These are phyloP conservation scores for Entomortierella beljakovae DNA, from an alignment of 192 early-diverging fungal species.

Conservation along the genomic window DNA sequence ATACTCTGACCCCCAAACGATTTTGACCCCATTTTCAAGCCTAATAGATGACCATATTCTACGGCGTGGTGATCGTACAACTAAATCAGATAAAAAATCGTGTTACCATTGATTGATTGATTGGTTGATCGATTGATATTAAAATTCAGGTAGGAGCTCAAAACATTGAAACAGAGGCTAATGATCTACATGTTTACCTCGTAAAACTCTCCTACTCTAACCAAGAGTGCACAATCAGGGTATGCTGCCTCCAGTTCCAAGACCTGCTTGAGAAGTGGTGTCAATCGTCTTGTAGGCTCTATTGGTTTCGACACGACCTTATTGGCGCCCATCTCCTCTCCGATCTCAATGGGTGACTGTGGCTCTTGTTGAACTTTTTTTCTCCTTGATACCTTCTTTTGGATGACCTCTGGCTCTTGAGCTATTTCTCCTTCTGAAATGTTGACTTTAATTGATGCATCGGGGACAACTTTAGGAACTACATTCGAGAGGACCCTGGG, in stretches of 20 bases:
- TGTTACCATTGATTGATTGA: too few species aligned
- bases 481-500: too few species aligned
- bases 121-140: too few species aligned
- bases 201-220: conserved; percentile 85
- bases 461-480: not conserved
- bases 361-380: too few species aligned
- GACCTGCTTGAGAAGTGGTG: conserved; percentile 38
- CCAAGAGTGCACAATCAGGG: conserved; percentile 75
- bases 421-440: not conserved
- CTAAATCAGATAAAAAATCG: too few species aligned
- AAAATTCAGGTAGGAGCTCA: too few species aligned
- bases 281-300: conserved; percentile 7
- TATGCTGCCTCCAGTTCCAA: conserved; percentile 61
- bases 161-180: too few species aligned
- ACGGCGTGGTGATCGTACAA: conserved; percentile 81
- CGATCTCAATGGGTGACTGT: too few species aligned
- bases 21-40: conserved; percentile 77
- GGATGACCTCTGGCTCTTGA: not conserved
- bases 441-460: too few species aligned
- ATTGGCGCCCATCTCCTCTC: not conserved
- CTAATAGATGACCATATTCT: conserved; percentile 71
- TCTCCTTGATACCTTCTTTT: not conserved
- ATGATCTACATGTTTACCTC: too few species aligned
- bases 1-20: conserved; percentile 63
- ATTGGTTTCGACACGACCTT: not conserved